Evolutionary conservation across 192 early-diverging fungal species (phyloP).

Genomic region (Linnemannia hyalina): DNA sequence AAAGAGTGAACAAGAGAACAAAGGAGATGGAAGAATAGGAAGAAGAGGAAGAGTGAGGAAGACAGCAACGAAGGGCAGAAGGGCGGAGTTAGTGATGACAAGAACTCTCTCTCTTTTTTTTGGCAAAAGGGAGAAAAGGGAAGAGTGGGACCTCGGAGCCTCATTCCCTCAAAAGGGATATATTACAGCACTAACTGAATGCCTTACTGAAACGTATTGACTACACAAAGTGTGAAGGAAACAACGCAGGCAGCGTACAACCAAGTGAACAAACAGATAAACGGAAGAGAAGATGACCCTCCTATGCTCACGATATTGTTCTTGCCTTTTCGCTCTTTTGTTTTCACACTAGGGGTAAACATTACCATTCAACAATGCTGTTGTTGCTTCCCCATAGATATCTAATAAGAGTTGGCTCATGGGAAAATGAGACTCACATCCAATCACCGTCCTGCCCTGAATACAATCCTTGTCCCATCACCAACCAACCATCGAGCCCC

Average conservation of each 20-base stretch:
- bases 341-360: conserved; percentile 25
- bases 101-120: background rate
- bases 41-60: background rate
- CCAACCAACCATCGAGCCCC: conserved; percentile 4
- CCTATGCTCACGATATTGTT: background rate
- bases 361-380: background rate
- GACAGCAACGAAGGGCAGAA: background rate
- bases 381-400: background rate
- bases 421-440: conserved; percentile 22
- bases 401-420: conserved; percentile 11
- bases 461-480: background rate
- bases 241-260: no score
- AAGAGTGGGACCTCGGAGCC: background rate
- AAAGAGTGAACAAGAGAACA: background rate
- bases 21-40: background rate
- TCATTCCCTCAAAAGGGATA: conserved; percentile 1
- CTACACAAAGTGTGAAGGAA: no score
- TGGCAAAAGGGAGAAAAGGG: background rate
- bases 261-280: no score
- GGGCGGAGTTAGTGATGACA: background rate
- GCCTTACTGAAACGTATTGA: no score
- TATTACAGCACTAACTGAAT: background rate
- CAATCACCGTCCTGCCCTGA: conserved; percentile 32
- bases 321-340: background rate
- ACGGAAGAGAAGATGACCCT: background rate